Evolutionary conservation across 1,284 basidiomycete genomes (phyloP).

Genomic region (Rhodotorula sp.): DNA sequence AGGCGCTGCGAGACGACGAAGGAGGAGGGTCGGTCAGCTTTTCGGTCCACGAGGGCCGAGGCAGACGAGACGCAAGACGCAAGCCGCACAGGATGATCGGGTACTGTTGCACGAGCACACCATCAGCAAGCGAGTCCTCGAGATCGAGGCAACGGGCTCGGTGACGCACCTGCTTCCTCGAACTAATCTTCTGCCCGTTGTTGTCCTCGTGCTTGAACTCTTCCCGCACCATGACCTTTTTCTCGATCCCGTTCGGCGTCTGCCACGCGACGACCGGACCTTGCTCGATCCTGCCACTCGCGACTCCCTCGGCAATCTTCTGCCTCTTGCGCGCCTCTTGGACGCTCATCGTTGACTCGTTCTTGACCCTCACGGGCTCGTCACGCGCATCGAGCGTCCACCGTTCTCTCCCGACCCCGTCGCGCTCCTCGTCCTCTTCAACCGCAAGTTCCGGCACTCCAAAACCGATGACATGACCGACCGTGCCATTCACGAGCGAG

Average conservation of each 20-base stretch:
- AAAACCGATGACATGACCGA: conserved; percentile 74
- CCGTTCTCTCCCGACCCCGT: conserved; percentile 32
- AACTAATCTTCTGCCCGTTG: conserved; percentile 67
- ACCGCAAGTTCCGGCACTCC: conserved; percentile 45
- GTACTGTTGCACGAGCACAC: conserved; percentile 11
- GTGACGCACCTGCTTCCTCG: conserved; percentile 39
- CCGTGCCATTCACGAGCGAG: conserved; percentile 76
- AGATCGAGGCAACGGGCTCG: too few relatives aligned
- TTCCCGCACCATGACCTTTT: conserved; percentile 58
- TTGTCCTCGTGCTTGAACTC: conserved; percentile 81
- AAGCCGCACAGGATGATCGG: conserved; percentile 22
- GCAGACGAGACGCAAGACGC: not conserved
- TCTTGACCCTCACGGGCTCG: conserved; percentile 48
- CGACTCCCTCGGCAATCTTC: conserved; percentile 40
- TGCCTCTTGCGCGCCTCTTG: conserved; percentile 49
- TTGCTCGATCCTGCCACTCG: conserved; percentile 29
- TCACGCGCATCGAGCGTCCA: conserved; percentile 35
- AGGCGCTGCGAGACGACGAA: conserved; percentile 25
- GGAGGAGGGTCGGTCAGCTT: not conserved
- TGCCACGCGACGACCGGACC: conserved; percentile 42
- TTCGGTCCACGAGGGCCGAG: conserved; percentile 5
- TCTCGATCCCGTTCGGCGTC: conserved; percentile 29
- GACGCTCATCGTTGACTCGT: conserved; percentile 50
- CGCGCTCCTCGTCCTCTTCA: conserved; percentile 40
- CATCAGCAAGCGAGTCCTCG: not conserved